These are phyloP conservation scores for Leccinum olivaceopallidum DNA, from an alignment of 768 basidiomycete species.

Conservation along the genomic window DNA sequence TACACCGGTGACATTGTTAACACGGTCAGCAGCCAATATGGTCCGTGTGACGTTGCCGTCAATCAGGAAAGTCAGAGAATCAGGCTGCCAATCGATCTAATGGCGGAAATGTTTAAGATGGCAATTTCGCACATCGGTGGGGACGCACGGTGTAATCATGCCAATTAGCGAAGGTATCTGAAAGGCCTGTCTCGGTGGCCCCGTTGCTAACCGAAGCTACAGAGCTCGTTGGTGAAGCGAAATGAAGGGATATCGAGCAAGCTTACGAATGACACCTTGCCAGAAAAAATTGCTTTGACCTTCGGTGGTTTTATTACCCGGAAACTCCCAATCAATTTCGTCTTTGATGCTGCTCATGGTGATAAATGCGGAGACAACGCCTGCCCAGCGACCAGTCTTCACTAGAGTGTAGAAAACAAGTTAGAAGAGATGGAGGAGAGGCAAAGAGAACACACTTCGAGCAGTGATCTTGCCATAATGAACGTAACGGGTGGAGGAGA, in stretches of 20 bases:
- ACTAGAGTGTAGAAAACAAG: slow-evolving; percentile 43
- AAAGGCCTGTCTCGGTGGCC: slow-evolving; percentile 43
- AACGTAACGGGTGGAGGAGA: slow-evolving; percentile 79
- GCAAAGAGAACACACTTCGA: slow-evolving; percentile 39
- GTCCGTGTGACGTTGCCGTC: slow-evolving; percentile 75
- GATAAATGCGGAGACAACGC: slow-evolving; percentile 83
- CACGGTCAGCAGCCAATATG: slow-evolving; percentile 56
- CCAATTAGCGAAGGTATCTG: slow-evolving; percentile 69
- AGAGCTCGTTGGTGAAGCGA: slow-evolving; percentile 2
- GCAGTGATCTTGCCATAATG: slow-evolving; percentile 80
- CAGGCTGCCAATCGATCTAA: slow-evolving; percentile 82
- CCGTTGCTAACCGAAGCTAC: slow-evolving; percentile 52
- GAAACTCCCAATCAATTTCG: slow-evolving; percentile 89
- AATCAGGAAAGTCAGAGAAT: slow-evolving; percentile 62
- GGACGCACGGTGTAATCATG: slow-evolving; percentile 71
- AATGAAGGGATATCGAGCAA: background rate
- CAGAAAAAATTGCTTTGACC: slow-evolving; percentile 85
- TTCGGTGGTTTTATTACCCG: slow-evolving; percentile 57
- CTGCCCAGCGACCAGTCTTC: slow-evolving; percentile 77
- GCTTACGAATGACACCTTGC: slow-evolving; percentile 68
- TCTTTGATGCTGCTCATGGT: slow-evolving; percentile 84
- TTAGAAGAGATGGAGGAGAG: background rate
- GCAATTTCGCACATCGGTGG: background rate
- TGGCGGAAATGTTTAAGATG: background rate
- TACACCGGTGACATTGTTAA: slow-evolving; percentile 53